Evolutionary conservation across 23 red algal species (phyloP), one percentile per base, ranked within the genome.

Genomic region (Gracilaria gracilis): DNA sequence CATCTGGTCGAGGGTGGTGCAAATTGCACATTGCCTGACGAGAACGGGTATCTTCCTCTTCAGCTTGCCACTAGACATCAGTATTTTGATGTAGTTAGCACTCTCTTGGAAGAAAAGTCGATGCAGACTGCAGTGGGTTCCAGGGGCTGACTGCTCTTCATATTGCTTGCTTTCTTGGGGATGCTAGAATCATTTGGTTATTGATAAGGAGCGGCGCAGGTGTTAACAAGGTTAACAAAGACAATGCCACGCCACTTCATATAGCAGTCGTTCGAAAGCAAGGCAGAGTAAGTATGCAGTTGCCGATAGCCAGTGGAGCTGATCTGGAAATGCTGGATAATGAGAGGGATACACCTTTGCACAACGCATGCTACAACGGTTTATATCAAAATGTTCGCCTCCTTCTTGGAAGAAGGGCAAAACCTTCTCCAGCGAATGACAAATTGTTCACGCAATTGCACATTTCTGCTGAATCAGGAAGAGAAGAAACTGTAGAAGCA

Each of bases 331-430:
- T 73, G 47, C 23, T 86, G 29, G 83, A 86, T 71, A 86, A 86
- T 27, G 83, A 86, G 44, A 70, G 38, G 50, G 83, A 86, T 42
- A 71, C 83, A 5, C 62, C 83, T 13, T 57, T 86, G 40, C 83
- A 86, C 66, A 86, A 86, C 20, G 83, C 83, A 17, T 86, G 83
- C 64, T 86, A 86, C 65, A 86, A 86, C 34, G 83, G 83, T 29
- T 51, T 86, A 36, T 86, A 86, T 67, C 83, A 86, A 73, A 86
- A 86, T 67, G 83, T 86, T 17, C 61, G 83, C 47, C 83, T 86
- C n/a, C 49, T 86, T 27, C 83, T 86, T 54, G 46, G 83, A 24
- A 64, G 83, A 33, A 65, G 83, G 17, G 83, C 83, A 31, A 48
- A 70, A 4, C 38, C 83, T 50, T 86, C 83, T 47, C 83, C 61